Conservation (phyloP, 345 rosid genomes). For the Syzygium oleosum region DNA sequence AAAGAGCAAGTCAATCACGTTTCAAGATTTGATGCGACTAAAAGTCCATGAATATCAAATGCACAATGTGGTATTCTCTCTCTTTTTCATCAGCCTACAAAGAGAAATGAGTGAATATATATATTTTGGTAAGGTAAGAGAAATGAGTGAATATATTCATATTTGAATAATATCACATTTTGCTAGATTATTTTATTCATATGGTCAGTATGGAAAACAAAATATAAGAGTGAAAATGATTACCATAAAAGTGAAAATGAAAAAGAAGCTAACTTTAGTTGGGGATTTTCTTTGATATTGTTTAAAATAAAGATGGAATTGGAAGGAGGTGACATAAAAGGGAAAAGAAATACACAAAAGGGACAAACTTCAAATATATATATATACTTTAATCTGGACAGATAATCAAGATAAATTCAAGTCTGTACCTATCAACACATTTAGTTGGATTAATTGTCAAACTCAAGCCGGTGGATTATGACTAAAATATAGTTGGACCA, state of each 20-base stretch:
- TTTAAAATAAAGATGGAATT: neutral
- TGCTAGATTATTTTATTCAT: neutral
- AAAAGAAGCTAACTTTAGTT: neutral
- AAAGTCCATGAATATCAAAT: neutral
- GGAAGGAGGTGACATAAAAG: neutral
- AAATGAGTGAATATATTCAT: neutral
- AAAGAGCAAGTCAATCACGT: neutral
- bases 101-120: neutral
- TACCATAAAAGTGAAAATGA: neutral
- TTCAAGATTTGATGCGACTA: neutral
- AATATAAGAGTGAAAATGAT: neutral
- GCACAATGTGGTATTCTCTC: neutral
- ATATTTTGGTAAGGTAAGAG: neutral
- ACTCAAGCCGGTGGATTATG: neutral
- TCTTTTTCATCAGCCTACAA: neutral
- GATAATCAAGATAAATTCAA: neutral
- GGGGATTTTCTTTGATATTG: neutral
- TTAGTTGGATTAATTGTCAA: neutral
- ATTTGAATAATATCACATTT: neutral
- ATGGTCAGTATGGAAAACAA: neutral
- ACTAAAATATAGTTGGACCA: neutral
- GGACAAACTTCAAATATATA: neutral
- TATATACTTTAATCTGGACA: neutral
- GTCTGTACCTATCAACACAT: neutral
- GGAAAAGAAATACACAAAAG: neutral